Base-by-base conservation (phyloP, 129 eudicot genomes). In the Erigeron canadensis region DNA sequence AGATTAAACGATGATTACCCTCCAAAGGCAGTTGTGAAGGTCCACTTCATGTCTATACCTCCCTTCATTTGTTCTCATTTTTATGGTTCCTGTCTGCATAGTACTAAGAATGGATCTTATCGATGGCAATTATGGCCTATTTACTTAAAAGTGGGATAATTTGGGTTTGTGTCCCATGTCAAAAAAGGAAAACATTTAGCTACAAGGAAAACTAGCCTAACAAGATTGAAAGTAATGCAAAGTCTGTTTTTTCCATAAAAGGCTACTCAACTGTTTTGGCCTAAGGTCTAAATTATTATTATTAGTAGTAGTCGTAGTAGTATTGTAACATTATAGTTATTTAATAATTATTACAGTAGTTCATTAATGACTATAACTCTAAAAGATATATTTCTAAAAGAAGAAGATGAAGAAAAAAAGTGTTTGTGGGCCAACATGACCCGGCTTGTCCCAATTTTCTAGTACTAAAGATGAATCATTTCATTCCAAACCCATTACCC, bases 21-120 rank as follows among this genome's bases (percentile, higher is more conserved):
- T 44, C 86, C 86, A 43, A 91, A 89, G 81, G 98, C 98, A 46
- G 69, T 86, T 72, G 96, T 95, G 39, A 91, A 91, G 98, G 98
- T 86, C 55, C 72, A 28, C 9, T 57, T 57, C 69, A 61, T 44
- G 46, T 47, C 34, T 68, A 19, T 42, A 60, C 11, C 39, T 12
- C 41, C 23, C n/a, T 55, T 51, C 23, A 15, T 47, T 47, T 74
- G 50, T 51, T 64, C 12, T 41, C n/a, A 15, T 13, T 34, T 10
- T 11, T 23, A 9, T 23, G 41, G 38, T 12, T 42, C 63, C 12
- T 21, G 56, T 53, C 15, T 56, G 19, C 75, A 42, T 55, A 15
- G 23, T 46, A 38, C n/a, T n/a, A 61, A 69, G 10, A 13, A 44
- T 22, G 56, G 54, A 58, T 21, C 41, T 16, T 45, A 15, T 15